Evolutionary conservation across 345 rosid genomes (phyloP), one percentile per base, ranked within the genome.

Genomic region (Syzygium grande): DNA sequence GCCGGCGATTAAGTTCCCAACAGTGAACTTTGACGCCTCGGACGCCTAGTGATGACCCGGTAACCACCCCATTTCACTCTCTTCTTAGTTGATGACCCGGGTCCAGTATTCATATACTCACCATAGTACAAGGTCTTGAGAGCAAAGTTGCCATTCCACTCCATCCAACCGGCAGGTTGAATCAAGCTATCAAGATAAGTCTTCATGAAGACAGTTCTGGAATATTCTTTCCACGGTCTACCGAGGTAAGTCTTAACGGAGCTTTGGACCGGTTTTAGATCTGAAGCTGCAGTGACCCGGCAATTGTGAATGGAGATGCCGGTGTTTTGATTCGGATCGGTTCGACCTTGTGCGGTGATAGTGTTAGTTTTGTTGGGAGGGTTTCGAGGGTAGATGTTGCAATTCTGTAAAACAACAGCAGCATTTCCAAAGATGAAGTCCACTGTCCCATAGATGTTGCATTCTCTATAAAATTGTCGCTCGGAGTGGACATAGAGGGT

Each of bases 401-500:
- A 93, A 89, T 87, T 90, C 21, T 95, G 92, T 0, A 95, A 52
- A 12, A 93, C 95, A 17, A 88, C 93, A 0, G 94, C 95, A 1
- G 95, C 93, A 16, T 95, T 94, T 4, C 95, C 94, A 11, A 95
- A 95, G 34, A 95, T 95, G 90, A 93, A 94, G 87, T 95, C 97
- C 3, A 95, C 94, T 0, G 92, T 93, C 14, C 97, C 97, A 11
- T 93, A 92, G 29, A 95, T 90, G 91, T 92, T 85, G 59, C 97
- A 93, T 63, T 95, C 95, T 68, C 87, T 86, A 88, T 95, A 95
- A 92, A 93, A 94, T 87, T 95, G 95, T 23, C 94, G 41, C 7
- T 92, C 84, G 7, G 95, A 95, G 86, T 93, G 93, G 84, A 89
- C 94, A 73, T 95, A 95, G 27, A 95, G 91, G 7, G 97, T 95